Conservation (phyloP, 305 asterid species). For the Solanum hybrid region DNA sequence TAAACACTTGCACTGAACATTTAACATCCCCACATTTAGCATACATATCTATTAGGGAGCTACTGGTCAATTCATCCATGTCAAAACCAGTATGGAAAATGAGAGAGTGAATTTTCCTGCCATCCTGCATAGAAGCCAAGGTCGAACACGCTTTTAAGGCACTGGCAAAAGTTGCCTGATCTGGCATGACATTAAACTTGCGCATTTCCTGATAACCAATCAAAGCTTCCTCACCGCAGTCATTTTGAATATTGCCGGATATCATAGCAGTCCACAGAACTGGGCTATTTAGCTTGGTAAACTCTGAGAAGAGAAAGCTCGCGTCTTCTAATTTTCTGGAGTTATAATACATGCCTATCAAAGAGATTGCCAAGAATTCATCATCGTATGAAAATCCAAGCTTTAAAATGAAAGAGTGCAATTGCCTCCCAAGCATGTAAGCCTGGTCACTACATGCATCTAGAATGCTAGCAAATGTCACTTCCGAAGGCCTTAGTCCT, state of each 20-base stretch:
- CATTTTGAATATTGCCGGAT: conserved; percentile 53
- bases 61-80: conserved; percentile 58
- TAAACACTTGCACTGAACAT: conserved; percentile 50
- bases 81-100: conserved; percentile 54
- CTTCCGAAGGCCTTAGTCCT: conserved; percentile 65
- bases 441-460: conserved; percentile 36
- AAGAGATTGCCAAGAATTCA: conserved; percentile 65
- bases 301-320: conserved; percentile 50
- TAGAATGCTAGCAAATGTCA: conserved; percentile 78
- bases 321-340: conserved; percentile 38
- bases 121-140: conserved; percentile 54
- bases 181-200: conserved; percentile 45
- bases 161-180: conserved; percentile 84
- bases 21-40: conserved; percentile 86
- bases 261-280: conserved; percentile 79
- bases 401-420: conserved; percentile 61
- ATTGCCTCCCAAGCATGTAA: conserved; percentile 50
- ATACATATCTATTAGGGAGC: conserved; percentile 86
- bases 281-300: conserved; percentile 57
- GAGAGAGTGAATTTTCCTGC: conserved; percentile 53
- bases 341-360: conserved; percentile 65
- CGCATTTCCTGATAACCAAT: conserved; percentile 58
- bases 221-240: conserved; percentile 42
- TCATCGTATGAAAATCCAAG: conserved; percentile 46
- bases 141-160: conserved; percentile 65